A percentile compares a stretch with the other conserved stretches of the same genome.
These are phyloP conservation scores for Cunninghamia lanceolata DNA, from an alignment of 75 land plant genomes.

Conservation along the genomic window DNA sequence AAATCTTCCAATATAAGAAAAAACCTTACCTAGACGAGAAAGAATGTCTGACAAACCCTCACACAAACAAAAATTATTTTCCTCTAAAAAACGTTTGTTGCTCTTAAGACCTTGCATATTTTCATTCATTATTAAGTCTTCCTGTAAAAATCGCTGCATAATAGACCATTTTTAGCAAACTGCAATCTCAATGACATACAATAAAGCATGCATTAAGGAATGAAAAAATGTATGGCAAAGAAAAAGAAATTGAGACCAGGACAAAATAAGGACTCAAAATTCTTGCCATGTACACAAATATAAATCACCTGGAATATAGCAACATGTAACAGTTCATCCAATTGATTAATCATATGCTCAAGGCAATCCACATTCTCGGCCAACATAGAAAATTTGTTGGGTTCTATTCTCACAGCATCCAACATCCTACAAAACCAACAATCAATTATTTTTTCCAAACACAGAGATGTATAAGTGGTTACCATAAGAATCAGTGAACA, in stretches of 20 bases:
- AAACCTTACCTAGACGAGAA: slow-evolving; percentile 31
- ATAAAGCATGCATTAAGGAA: neutral
- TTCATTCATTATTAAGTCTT: slow-evolving; percentile 21
- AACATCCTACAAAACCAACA: slow-evolving; percentile 34
- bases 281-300: neutral
- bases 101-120: slow-evolving; percentile 22
- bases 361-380: slow-evolving; percentile 28
- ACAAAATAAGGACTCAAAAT: neutral
- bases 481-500: neutral
- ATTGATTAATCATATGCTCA: slow-evolving; percentile 26
- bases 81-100: slow-evolving; percentile 31
- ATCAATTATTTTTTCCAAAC: neutral
- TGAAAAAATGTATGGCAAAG: neutral
- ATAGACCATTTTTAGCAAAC: slow-evolving; percentile 2
- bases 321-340: slow-evolving; percentile 30
- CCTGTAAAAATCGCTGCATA: slow-evolving; percentile 37
- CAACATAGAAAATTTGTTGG: slow-evolving; percentile 28
- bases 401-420: slow-evolving; percentile 45
- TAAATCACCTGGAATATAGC: slow-evolving; percentile 35
- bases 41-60: slow-evolving; percentile 29
- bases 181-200: neutral
- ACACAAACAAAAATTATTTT: slow-evolving; percentile 17
- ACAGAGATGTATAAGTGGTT: neutral
- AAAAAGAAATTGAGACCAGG: neutral
- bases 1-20: neutral